phyloP scores from a whole-genome alignment of 2,329 filamentous ascomycete species.

The Claviceps purpurea region DNA sequence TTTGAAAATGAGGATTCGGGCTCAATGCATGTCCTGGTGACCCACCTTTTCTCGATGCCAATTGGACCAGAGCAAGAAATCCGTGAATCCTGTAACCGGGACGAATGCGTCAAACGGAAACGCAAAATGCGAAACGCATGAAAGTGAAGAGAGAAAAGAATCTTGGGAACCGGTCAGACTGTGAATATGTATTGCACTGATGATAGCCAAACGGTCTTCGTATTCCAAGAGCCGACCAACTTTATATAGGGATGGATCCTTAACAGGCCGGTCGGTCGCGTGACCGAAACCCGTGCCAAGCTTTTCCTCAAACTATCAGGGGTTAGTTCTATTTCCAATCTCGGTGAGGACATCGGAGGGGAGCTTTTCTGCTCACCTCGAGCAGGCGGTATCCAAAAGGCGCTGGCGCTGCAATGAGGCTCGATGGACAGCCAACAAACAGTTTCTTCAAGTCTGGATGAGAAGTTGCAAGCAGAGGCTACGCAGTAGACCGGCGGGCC shows the following conservation, averaged over 20 bases:
- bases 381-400: background rate
- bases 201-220: background rate
- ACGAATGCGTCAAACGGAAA: background rate
- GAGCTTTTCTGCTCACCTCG: background rate
- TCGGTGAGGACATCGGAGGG: slow-evolving; percentile 3
- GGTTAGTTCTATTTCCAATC: background rate
- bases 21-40: background rate
- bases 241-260: slow-evolving; percentile 2
- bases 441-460: background rate
- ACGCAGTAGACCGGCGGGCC: background rate
- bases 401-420: background rate
- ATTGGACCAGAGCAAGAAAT: background rate
- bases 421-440: background rate
- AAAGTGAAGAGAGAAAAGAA: background rate
- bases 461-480: background rate
- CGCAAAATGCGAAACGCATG: background rate
- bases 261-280: slow-evolving; percentile 10
- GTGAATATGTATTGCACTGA: background rate
- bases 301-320: background rate
- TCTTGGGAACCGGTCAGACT: background rate
- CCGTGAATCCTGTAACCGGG: background rate
- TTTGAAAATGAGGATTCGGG: background rate
- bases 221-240: slow-evolving; percentile 1
- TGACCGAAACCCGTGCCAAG: slow-evolving; percentile 6
- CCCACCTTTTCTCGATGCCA: background rate